Evolutionary conservation across 1,284 basidiomycete species (phyloP).

Genomic region (Austroboletus niveus): DNA sequence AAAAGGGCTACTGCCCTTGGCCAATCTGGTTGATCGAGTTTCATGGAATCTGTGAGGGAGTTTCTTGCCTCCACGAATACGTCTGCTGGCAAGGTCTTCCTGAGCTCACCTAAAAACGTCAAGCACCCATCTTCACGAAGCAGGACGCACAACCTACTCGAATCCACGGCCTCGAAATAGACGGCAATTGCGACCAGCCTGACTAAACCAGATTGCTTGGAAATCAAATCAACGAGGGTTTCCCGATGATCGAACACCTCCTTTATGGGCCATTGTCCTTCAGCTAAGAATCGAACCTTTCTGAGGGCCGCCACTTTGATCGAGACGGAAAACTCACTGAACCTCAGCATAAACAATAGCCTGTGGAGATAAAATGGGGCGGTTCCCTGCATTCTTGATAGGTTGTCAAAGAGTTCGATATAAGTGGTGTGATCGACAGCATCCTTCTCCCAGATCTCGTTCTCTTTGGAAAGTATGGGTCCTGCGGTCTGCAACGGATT

Average conservation of each 20-base stretch:
- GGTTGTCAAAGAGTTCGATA: neutral
- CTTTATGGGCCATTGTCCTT: slow-evolving; percentile 1
- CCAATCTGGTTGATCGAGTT: slow-evolving; percentile 13
- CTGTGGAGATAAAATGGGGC: slow-evolving; percentile 11
- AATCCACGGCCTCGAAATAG: slow-evolving; percentile 10
- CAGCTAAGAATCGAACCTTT: slow-evolving; percentile 2
- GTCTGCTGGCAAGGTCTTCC: slow-evolving; percentile 4
- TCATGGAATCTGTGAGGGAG: slow-evolving; percentile 7
- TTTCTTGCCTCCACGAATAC: slow-evolving; percentile 10
- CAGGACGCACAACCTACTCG: slow-evolving; percentile 2
- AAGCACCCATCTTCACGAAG: neutral
- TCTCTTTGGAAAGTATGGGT: neutral
- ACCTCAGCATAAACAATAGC: slow-evolving; percentile 14
- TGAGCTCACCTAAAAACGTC: neutral
- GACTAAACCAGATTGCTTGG: slow-evolving; percentile 10
- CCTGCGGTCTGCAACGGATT: slow-evolving; percentile 7
- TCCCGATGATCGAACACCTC: slow-evolving; percentile 5
- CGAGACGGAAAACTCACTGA: slow-evolving; percentile 2
- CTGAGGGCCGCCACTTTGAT: too few relatives aligned
- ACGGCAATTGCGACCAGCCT: slow-evolving; percentile 11
- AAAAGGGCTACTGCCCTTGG: slow-evolving; percentile 15
- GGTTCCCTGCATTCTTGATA: neutral
- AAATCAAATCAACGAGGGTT: slow-evolving; percentile 9
- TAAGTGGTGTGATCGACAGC: neutral
- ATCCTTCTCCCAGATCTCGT: neutral